Evolutionary conservation across 108 stramenopile species (phyloP).

Genomic region (Pseudonitzschia multiseries): DNA sequence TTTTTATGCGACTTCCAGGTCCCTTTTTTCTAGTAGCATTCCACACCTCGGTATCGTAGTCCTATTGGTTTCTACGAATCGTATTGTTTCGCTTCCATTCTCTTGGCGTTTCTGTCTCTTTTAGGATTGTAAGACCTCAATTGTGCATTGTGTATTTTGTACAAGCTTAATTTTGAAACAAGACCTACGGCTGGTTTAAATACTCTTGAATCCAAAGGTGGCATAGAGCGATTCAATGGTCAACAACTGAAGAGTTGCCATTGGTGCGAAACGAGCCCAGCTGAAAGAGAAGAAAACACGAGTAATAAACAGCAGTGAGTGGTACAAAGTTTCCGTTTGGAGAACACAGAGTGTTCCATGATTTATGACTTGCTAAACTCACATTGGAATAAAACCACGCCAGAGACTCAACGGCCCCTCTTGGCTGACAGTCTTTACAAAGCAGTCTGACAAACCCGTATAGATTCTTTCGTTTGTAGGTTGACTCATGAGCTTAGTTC

Average conservation of each 20-base stretch:
- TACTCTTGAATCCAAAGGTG: slow-evolving; percentile 45
- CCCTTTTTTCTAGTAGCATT: too few species aligned
- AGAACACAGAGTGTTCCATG: not conserved
- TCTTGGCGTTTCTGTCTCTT: too few species aligned
- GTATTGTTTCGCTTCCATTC: too few species aligned
- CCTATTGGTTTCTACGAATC: too few species aligned
- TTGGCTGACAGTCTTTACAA: slow-evolving; percentile 49
- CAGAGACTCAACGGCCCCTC: slow-evolving; percentile 51
- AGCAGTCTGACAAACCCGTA: slow-evolving; percentile 49
- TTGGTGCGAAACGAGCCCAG: slow-evolving; percentile 70
- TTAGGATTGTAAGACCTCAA: too few species aligned
- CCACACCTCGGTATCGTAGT: too few species aligned
- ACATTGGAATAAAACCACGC: slow-evolving; percentile 63
- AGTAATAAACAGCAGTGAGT: not conserved
- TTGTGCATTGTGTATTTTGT: too few species aligned
- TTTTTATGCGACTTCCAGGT: too few species aligned
- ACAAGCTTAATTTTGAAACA: too few species aligned
- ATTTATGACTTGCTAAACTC: not conserved
- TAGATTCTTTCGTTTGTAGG: slow-evolving; percentile 55
- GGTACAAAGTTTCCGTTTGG: not conserved
- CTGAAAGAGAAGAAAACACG: not conserved
- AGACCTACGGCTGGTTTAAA: slow-evolving; percentile 12
- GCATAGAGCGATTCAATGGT: slow-evolving; percentile 51
- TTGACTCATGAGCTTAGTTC: slow-evolving; percentile 60
- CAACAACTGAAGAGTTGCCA: slow-evolving; percentile 62